These are phyloP conservation scores for Platanthera guangdongensis DNA, from an alignment of 106 monocot genomes.

Conservation along the genomic window DNA sequence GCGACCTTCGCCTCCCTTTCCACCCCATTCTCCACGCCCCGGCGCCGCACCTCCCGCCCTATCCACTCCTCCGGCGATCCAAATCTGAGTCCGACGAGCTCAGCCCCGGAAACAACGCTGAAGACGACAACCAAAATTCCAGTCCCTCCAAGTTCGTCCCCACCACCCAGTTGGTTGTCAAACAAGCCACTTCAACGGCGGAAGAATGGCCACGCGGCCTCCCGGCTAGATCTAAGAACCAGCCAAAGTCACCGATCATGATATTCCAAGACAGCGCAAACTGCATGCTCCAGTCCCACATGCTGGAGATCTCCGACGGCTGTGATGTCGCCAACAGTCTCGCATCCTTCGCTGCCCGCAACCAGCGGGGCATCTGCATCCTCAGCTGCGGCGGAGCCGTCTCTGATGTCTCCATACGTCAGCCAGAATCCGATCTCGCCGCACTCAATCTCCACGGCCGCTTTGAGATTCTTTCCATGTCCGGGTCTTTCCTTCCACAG, in stretches of 20 bases:
- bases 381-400: not conserved
- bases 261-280: not conserved
- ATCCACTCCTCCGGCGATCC: not conserved
- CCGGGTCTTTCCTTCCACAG: not conserved
- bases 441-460: slow-evolving; percentile 19
- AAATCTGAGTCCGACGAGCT: not conserved
- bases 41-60: not conserved
- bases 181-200: not conserved
- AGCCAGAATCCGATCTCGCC: not conserved
- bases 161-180: no score
- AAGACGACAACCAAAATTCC: no score
- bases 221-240: no score
- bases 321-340: not conserved
- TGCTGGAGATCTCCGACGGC: not conserved
- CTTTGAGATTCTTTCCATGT: slow-evolving; percentile 19
- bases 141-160: no score
- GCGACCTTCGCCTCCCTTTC: not conserved
- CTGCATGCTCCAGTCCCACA: not conserved
- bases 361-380: not conserved
- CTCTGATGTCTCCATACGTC: not conserved
- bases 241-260: not conserved
- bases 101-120: not conserved
- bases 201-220: no score
- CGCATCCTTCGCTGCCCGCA: not conserved
- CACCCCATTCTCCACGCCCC: not conserved